phyloP scores from a whole-genome alignment of 2,329 filamentous ascomycete genomes.

The Thielaviopsis cerberus region DNA sequence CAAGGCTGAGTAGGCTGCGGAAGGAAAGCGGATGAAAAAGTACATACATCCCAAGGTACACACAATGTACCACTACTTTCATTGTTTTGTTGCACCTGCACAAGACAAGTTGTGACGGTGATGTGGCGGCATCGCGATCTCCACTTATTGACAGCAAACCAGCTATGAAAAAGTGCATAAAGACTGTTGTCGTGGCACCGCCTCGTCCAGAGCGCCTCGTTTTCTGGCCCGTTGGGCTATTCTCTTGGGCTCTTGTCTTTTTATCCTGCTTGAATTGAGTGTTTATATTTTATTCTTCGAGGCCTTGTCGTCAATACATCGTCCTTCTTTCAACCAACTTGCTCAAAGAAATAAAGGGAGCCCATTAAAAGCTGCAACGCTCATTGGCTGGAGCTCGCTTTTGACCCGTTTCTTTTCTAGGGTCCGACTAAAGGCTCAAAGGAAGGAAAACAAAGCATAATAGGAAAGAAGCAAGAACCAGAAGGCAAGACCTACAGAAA shows the following conservation, averaged over 20 bases:
- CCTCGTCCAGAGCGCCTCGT: background rate
- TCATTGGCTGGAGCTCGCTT: background rate
- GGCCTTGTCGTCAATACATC: no score
- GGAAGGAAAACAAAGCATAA: conserved; percentile 1
- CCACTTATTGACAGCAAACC: background rate
- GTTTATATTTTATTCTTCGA: no score
- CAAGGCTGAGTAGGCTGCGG: background rate
- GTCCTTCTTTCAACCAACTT: no score
- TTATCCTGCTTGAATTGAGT: no score
- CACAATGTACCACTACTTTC: background rate
- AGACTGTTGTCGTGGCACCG: background rate
- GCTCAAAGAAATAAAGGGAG: background rate
- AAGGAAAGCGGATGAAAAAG: background rate
- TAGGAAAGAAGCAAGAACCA: no score
- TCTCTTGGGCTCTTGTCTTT: no score
- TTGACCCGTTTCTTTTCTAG: background rate
- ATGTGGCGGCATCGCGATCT: background rate
- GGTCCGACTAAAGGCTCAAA: background rate
- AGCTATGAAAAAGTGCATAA: background rate
- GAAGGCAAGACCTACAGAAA: background rate
- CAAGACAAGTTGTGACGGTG: background rate
- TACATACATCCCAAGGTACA: background rate
- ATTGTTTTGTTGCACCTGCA: background rate
- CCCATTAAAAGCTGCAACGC: background rate
- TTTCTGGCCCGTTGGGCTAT: no score